phyloP scores from a whole-genome alignment of 345 rosid genomes.

The Citrus unshiu region DNA sequence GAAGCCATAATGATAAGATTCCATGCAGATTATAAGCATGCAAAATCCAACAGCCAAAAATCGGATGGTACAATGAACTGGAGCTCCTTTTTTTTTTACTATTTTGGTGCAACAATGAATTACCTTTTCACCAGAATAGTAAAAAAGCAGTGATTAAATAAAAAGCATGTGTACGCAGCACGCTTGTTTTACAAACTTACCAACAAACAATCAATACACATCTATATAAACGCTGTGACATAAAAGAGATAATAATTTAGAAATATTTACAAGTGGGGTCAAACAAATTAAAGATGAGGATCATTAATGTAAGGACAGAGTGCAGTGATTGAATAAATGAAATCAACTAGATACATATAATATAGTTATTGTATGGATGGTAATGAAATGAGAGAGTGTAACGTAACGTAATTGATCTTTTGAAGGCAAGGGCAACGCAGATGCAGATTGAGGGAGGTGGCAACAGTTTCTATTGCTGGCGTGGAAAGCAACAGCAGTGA shows the following conservation, averaged over 20 bases:
- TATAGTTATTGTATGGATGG: neutral
- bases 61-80: neutral
- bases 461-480: conserved; percentile 19
- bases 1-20: neutral
- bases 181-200: neutral
- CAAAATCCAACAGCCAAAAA: conserved; percentile 13
- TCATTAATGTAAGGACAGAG: neutral
- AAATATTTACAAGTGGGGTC: neutral
- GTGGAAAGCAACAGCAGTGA: conserved; percentile 15
- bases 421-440: neutral
- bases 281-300: neutral
- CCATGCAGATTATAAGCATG: conserved; percentile 10
- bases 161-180: neutral
- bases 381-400: neutral
- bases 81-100: neutral
- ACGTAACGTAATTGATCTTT: too few species aligned
- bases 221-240: neutral
- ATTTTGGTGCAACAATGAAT: conserved; percentile 10
- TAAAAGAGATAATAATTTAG: too few species aligned
- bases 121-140: conserved; percentile 13
- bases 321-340: conserved; percentile 1
- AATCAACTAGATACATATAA: neutral
- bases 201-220: neutral
- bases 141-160: conserved; percentile 11
- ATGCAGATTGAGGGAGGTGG: conserved; percentile 1